Percentiles rank a stretch among this genome's conserved stretches.
Evolutionary conservation across 2,329 filamentous ascomycete genomes (phyloP).

Genomic region (Ophiobolus disseminans): DNA sequence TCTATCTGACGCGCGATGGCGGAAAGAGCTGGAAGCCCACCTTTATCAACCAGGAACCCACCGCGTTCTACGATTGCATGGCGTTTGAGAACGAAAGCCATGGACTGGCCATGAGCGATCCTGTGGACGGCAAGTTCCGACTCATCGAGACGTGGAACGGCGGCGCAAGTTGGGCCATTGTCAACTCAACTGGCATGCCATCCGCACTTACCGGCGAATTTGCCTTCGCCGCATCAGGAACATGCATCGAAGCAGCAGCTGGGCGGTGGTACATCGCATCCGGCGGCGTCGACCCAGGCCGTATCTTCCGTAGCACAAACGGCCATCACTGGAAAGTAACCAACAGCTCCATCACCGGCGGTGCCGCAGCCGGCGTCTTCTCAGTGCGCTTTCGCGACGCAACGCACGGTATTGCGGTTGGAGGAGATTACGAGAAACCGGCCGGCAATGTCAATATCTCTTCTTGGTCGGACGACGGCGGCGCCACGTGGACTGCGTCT

Average conservation of each 20-base stretch:
- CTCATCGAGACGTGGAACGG: slow-evolving; percentile 36
- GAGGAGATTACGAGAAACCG: slow-evolving; percentile 35
- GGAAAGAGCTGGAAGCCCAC: slow-evolving; percentile 30
- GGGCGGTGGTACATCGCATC: slow-evolving; percentile 38
- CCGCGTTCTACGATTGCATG: slow-evolving; percentile 41
- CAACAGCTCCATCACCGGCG: slow-evolving; percentile 29
- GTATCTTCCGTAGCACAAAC: slow-evolving; percentile 27
- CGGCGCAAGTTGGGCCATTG: slow-evolving; percentile 28
- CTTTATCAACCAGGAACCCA: slow-evolving; percentile 31
- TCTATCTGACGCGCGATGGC: slow-evolving; percentile 31
- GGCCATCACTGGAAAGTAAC: slow-evolving; percentile 27
- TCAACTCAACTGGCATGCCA: slow-evolving; percentile 23
- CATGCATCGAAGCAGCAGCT: slow-evolving; percentile 35
- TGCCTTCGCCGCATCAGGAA: slow-evolving; percentile 37
- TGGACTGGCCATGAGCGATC: slow-evolving; percentile 39
- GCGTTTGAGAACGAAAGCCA: slow-evolving; percentile 32
- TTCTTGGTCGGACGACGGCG: slow-evolving; percentile 35
- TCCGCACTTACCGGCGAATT: slow-evolving; percentile 29
- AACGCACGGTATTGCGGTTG: slow-evolving; percentile 33
- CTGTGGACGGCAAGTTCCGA: slow-evolving; percentile 37
- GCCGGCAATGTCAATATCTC: slow-evolving; percentile 25
- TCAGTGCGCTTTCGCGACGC: slow-evolving; percentile 36
- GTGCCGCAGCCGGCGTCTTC: slow-evolving; percentile 38
- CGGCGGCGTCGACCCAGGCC: slow-evolving; percentile 34
- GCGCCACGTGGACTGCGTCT: slow-evolving; percentile 26